A percentile compares a stretch with the other conserved stretches of the same genome.
Evolutionary conservation across 495 filamentous ascomycete genomes (phyloP).

Genomic region (Xylaria scruposa): DNA sequence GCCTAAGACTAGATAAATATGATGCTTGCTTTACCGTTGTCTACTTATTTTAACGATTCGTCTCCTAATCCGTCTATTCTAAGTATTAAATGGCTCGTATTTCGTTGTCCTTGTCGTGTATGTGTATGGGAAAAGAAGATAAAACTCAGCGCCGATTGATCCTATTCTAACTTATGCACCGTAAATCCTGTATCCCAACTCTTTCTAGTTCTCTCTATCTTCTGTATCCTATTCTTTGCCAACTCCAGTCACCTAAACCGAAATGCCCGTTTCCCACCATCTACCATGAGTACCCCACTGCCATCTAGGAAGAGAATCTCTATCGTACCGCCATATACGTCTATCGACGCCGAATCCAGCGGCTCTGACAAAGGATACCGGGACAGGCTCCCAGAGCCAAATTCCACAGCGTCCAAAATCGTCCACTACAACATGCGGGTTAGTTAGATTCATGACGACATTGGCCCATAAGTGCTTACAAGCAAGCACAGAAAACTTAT

Average conservation of each 20-base stretch:
- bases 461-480: neutral
- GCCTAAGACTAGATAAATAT: neutral
- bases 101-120: neutral
- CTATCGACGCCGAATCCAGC: slow-evolving; percentile 59
- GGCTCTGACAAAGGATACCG: slow-evolving; percentile 63
- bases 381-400: slow-evolving; percentile 75
- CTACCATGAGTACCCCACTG: slow-evolving; percentile 49
- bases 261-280: slow-evolving; percentile 72
- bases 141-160: neutral
- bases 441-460: neutral
- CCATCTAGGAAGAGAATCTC: slow-evolving; percentile 52
- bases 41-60: neutral
- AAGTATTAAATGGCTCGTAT: neutral
- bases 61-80: neutral
- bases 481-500: neutral
- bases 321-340: slow-evolving; percentile 65
- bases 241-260: slow-evolving; percentile 40
- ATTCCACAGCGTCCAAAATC: slow-evolving; percentile 68
- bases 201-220: neutral
- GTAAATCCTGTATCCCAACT: neutral
- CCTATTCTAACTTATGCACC: neutral
- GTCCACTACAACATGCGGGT: slow-evolving; percentile 47
- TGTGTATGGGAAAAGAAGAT: neutral
- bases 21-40: neutral
- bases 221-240: neutral